These are phyloP conservation scores for Irpex lacteus DNA, from an alignment of 1,284 basidiomycete genomes.

Conservation along the genomic window DNA sequence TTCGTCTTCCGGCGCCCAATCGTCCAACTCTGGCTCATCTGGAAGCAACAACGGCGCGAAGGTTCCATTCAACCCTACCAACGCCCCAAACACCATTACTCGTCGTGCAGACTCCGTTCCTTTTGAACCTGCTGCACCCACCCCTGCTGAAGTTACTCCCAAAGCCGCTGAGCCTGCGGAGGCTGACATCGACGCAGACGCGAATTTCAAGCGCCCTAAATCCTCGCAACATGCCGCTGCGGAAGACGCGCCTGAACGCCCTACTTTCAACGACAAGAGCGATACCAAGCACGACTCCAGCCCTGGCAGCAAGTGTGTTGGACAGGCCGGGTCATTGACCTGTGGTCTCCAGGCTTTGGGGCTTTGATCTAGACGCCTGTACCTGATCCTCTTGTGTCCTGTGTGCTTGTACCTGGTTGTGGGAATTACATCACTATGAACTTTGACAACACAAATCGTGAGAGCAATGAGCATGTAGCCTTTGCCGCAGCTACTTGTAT, in stretches of 20 bases:
- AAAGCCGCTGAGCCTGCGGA: not conserved
- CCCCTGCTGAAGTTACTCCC: not conserved
- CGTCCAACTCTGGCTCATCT: not conserved
- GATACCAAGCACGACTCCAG: not conserved
- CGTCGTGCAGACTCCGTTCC: not conserved
- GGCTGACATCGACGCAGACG: not conserved
- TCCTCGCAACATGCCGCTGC: not conserved
- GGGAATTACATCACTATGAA: no score
- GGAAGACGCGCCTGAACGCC: not conserved
- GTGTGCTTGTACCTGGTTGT: not conserved
- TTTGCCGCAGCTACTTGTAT: no score
- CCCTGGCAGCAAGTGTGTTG: not conserved
- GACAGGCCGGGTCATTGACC: not conserved
- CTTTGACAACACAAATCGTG: no score
- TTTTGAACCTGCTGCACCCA: not conserved
- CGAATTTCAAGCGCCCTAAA: not conserved
- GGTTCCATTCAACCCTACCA: not conserved
- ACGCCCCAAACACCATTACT: not conserved
- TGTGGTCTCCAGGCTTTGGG: not conserved
- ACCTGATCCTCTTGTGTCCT: not conserved
- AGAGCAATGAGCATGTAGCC: no score
- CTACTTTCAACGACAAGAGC: not conserved
- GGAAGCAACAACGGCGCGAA: not conserved
- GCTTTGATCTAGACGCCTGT: not conserved
- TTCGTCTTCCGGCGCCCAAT: not conserved